Percentiles rank a stretch among this genome's conserved stretches.
Conservation (phyloP, 83 land plant genomes). For the Diphasiastrum complanatum region DNA sequence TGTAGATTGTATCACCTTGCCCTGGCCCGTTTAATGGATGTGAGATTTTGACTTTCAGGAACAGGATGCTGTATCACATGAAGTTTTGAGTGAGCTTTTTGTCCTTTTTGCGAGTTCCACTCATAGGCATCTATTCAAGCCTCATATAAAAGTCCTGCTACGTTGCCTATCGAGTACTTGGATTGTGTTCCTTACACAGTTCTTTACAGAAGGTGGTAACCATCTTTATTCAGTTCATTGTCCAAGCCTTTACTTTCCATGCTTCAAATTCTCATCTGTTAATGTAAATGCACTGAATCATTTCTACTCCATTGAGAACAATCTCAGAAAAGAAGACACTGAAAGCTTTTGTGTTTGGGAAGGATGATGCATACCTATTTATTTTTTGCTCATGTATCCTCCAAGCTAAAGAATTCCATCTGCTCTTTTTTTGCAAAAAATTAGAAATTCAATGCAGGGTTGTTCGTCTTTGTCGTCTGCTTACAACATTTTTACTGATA, state of each 20-base stretch:
- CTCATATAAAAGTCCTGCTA: constrained; percentile 47
- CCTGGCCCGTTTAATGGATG: not conserved
- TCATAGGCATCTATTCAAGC: constrained; percentile 34
- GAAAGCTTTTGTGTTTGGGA: not conserved
- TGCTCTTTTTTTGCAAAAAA: not conserved
- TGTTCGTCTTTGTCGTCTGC: no score
- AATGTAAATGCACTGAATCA: no score
- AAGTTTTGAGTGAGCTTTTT: constrained; percentile 42
- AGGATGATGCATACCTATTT: no score
- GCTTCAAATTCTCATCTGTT: no score
- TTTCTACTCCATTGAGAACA: not conserved
- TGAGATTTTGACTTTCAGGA: constrained; percentile 32
- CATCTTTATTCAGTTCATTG: not conserved
- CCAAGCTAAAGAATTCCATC: not conserved
- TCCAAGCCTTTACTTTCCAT: not conserved
- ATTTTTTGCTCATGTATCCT: no score
- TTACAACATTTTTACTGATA: no score
- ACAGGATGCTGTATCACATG: constrained; percentile 1
- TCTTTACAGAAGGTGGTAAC: constrained; percentile 55
- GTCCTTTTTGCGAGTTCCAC: constrained; percentile 43
- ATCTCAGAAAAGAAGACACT: not conserved
- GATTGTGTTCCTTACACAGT: constrained; percentile 37
- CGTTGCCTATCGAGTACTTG: constrained; percentile 21
- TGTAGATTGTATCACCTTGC: not conserved
- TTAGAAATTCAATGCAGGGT: not conserved